These are phyloP conservation scores for Cerrena zonata DNA, from an alignment of 1,284 basidiomycete species.

Conservation along the genomic window DNA sequence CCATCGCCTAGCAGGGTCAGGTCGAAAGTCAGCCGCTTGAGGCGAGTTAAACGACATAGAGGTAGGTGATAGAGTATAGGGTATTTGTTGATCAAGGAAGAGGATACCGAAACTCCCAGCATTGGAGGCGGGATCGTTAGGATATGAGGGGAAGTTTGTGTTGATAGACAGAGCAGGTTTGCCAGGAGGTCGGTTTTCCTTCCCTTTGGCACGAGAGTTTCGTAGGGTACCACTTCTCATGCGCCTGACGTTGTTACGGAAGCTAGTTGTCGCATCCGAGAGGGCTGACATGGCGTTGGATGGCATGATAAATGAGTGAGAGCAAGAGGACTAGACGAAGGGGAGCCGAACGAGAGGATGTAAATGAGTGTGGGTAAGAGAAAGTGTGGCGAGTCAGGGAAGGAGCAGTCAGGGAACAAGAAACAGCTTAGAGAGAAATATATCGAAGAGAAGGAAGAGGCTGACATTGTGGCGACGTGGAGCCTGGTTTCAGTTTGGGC, in stretches of 20 bases:
- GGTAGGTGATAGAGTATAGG: background rate
- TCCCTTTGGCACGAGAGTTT: conserved; percentile 13
- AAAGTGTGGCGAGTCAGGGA: background rate
- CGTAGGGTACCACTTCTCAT: conserved; percentile 11
- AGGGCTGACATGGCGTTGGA: conserved; percentile 11
- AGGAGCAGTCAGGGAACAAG: background rate
- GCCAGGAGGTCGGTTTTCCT: conserved; percentile 10
- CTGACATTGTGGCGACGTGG: background rate
- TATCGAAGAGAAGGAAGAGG: background rate
- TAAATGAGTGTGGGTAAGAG: background rate
- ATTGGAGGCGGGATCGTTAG: background rate
- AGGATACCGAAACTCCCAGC: background rate
- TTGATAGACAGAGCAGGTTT: no score
- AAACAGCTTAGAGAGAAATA: background rate
- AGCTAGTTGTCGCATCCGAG: conserved; percentile 13
- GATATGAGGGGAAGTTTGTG: background rate
- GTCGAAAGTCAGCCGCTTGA: background rate
- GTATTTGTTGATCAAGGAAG: background rate
- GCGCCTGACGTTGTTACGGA: conserved; percentile 15
- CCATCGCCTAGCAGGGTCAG: conserved; percentile 21
- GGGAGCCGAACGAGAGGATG: background rate
- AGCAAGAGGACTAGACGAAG: background rate
- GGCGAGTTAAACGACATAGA: background rate
- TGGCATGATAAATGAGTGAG: conserved; percentile 1
- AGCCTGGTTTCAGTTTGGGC: background rate